phyloP scores from a whole-genome alignment of 2,329 filamentous ascomycete species.

The Exophiala bonariae region DNA sequence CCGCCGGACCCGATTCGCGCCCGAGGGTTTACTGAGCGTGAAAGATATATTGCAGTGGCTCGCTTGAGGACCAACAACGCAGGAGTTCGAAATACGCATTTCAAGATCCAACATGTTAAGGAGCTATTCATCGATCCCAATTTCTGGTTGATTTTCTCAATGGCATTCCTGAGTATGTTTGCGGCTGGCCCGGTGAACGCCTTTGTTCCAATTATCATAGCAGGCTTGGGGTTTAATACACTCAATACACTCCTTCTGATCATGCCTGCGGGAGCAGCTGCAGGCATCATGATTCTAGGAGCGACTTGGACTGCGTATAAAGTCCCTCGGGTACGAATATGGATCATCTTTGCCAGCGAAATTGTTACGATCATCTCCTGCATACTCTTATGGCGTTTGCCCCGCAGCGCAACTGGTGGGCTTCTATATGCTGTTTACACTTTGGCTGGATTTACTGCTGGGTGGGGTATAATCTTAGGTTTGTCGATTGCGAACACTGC shows the following conservation, averaged over 20 bases:
- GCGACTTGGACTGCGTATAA: slow-evolving; percentile 43
- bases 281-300: slow-evolving; percentile 40
- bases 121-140: slow-evolving; percentile 62
- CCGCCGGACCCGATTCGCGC: slow-evolving; percentile 66
- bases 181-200: slow-evolving; percentile 64
- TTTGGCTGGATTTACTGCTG: slow-evolving; percentile 45
- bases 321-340: slow-evolving; percentile 35
- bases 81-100: slow-evolving; percentile 59
- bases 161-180: slow-evolving; percentile 68
- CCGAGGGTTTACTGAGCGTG: slow-evolving; percentile 65
- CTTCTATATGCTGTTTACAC: slow-evolving; percentile 53
- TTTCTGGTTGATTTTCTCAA: slow-evolving; percentile 62
- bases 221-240: slow-evolving; percentile 61
- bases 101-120: slow-evolving; percentile 59
- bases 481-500: slow-evolving; percentile 41
- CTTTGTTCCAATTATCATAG: slow-evolving; percentile 69
- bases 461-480: slow-evolving; percentile 54
- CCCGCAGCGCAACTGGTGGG: slow-evolving; percentile 41
- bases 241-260: slow-evolving; percentile 66
- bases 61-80: slow-evolving; percentile 62
- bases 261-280: slow-evolving; percentile 42
- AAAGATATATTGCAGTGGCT: slow-evolving; percentile 65
- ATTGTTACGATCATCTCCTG: slow-evolving; percentile 43
- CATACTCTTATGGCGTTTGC: slow-evolving; percentile 48
- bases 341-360: slow-evolving; percentile 43